Base-by-base conservation (phyloP, 768 basidiomycete species). In the Pleurotus platypus region DNA sequence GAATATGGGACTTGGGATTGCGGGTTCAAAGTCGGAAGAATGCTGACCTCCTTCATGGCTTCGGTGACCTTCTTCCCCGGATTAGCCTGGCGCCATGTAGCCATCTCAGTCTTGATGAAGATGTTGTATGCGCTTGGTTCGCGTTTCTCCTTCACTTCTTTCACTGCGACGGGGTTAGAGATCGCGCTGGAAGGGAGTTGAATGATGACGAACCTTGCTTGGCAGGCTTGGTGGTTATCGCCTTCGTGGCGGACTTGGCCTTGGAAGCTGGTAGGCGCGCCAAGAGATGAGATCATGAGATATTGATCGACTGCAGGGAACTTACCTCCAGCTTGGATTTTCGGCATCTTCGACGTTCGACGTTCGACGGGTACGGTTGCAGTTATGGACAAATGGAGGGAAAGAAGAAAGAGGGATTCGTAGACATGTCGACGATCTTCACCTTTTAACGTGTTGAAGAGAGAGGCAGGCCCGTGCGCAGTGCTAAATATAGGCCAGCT, bases 71-170 rank as follows among this genome's bases (percentile, higher is more conserved):
- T 50, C 49, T 53, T 63, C 56, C 79, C 66, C 39, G 82, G 79
- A 62, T 86, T 76, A 15, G 74, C 77, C 47, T 76, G 79, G 57
- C 76, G 81, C 79, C 82, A 86, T 13, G 72, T 72, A 60, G 81
- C 81, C 76, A 86, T 81, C 60, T 84, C 66, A 9, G 74, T 75
- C 58, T 78, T 75, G 61, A 85, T 78, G 64, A 79, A 86, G 45
- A 78, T 67, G 63, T 85, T 82, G 66, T 86, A 86, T 12, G 82
- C 80, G 1, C 75, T 76, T 1, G 83, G 83, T n/a, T 77, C 71
- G 48, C 84, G 83, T 61, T 85, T 85, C 24, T 53, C 51, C 38
- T 53, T 53, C 37, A 40, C 51, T 61, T 85, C 84, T 40, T 53
- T 39, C 38, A 22, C 42, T 18, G 13, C 51, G 20, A 51, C 13